These are phyloP conservation scores for Iris macrosiphon DNA, from an alignment of 106 monocot species.

Conservation along the genomic window DNA sequence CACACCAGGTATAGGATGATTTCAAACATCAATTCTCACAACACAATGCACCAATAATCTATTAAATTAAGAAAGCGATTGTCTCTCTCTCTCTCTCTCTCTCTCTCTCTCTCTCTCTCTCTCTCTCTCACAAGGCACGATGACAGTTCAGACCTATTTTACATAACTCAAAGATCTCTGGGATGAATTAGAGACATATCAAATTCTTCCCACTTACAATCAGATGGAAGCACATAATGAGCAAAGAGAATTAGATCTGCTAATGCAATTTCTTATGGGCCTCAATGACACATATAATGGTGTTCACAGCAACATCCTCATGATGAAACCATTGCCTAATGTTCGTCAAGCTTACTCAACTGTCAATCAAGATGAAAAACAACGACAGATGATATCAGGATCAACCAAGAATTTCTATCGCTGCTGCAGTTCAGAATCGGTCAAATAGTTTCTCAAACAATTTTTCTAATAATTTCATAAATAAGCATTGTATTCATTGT, in stretches of 20 bases:
- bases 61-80: not conserved
- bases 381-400: not conserved
- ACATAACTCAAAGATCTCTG: not conserved
- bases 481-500: not conserved
- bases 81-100: no score
- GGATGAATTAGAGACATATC: not conserved
- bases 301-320: constrained; percentile 1
- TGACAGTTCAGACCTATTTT: not conserved
- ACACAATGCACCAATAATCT: not conserved
- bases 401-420: not conserved
- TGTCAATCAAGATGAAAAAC: not conserved
- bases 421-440: not conserved
- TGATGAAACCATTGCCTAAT: constrained; percentile 4
- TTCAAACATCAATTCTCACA: constrained; percentile 2
- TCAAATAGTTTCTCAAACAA: not conserved
- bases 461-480: constrained; percentile 1
- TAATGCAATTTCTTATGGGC: not conserved
- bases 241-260: not conserved
- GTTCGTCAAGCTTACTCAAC: not conserved
- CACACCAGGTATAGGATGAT: not conserved
- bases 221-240: constrained; percentile 5
- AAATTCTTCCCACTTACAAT: not conserved
- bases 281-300: not conserved
- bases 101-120: no score
- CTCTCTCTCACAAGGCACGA: not conserved